Evolutionary conservation across 2,329 filamentous ascomycete genomes (phyloP).

Genomic region (Exophiala aquamarina): DNA sequence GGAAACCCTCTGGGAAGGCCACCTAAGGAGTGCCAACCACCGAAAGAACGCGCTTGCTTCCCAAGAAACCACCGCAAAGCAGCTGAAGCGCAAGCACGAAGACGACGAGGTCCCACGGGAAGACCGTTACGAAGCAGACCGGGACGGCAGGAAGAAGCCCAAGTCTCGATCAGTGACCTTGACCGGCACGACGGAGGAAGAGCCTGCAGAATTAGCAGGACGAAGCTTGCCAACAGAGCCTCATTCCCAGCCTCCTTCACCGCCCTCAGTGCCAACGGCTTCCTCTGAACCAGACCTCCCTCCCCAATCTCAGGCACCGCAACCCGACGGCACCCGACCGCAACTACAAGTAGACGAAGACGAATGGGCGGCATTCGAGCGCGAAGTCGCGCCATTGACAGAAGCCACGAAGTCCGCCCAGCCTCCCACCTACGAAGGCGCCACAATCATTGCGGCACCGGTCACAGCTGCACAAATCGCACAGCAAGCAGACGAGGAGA

Average conservation of each 20-base stretch:
- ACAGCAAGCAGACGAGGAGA: conserved; percentile 50
- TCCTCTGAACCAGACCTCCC: too few relatives aligned
- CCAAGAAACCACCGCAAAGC: conserved; percentile 32
- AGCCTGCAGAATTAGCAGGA: neutral
- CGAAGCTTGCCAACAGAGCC: too few relatives aligned
- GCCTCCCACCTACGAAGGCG: conserved; percentile 38
- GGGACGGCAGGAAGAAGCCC: conserved; percentile 22
- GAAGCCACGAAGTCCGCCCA: conserved; percentile 14
- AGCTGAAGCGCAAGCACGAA: conserved; percentile 58
- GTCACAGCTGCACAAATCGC: conserved; percentile 65
- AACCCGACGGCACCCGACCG: neutral
- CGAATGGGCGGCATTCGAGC: conserved; percentile 85
- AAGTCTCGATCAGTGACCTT: conserved; percentile 30
- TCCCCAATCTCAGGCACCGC: neutral
- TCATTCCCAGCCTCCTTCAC: too few relatives aligned
- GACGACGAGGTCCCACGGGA: conserved; percentile 35
- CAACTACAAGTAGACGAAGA: conserved; percentile 63
- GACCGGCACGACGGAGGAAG: conserved; percentile 24
- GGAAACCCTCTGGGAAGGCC: conserved; percentile 67
- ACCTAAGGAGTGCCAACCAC: conserved; percentile 54
- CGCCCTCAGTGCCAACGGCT: neutral
- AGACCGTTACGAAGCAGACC: conserved; percentile 15
- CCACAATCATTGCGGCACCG: conserved; percentile 68
- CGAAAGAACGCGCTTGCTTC: conserved; percentile 36
- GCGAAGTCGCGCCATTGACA: conserved; percentile 64